phyloP scores from a whole-genome alignment of 495 filamentous ascomycete species.

The Bacidia gigantensis region DNA sequence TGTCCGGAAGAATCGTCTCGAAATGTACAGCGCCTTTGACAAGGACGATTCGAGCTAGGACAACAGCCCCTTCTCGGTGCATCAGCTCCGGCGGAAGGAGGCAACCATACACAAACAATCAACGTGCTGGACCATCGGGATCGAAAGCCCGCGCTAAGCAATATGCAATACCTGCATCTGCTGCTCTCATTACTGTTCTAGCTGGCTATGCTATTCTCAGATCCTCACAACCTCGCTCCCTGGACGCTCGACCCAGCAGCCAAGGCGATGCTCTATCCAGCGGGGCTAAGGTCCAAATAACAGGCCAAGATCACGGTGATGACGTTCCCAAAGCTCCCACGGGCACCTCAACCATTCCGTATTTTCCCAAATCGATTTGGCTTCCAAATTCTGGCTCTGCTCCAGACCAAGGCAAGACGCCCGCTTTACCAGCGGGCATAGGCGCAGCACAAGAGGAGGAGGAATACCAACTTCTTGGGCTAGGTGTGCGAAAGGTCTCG shows the following conservation, averaged over 20 bases:
- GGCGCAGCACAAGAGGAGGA: constrained; percentile 34
- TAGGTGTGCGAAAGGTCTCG: constrained; percentile 78
- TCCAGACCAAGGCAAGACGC: constrained; percentile 14
- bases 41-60: neutral
- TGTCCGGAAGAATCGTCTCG: neutral
- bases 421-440: constrained; percentile 22
- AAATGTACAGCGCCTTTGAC: neutral
- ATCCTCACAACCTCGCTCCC: constrained; percentile 1
- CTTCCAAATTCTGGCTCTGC: constrained; percentile 34
- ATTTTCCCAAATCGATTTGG: constrained; percentile 61
- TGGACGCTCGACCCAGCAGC: constrained; percentile 10
- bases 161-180: neutral
- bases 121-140: neutral
- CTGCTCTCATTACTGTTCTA: neutral
- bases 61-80: neutral
- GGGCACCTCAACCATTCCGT: constrained; percentile 69
- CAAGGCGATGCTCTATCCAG: constrained; percentile 1
- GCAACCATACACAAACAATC: neutral
- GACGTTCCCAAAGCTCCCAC: constrained; percentile 57
- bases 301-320: constrained; percentile 30
- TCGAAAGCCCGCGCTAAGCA: neutral
- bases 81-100: neutral
- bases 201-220: neutral
- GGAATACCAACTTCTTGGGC: constrained; percentile 76
- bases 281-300: constrained; percentile 9